Evolutionary conservation across 2,329 filamentous ascomycete species (phyloP).

Genomic region (Blastomyces percursus): DNA sequence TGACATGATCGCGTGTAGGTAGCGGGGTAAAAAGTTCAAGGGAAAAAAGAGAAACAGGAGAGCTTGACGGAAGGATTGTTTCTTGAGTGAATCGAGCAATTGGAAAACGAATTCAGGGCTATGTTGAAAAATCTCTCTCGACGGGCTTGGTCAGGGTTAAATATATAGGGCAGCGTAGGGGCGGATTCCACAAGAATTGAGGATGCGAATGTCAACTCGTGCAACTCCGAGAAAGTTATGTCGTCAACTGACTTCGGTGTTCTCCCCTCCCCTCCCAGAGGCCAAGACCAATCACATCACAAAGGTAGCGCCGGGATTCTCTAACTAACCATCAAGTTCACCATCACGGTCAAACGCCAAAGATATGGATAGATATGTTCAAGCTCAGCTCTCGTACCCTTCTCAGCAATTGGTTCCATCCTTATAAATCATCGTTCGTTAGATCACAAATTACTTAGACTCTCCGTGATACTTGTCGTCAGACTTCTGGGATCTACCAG

Average conservation of each 20-base stretch:
- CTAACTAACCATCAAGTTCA: background rate
- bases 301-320: background rate
- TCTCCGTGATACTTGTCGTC: background rate
- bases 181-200: background rate
- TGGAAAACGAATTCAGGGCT: background rate
- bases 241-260: background rate
- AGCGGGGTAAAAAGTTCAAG: background rate
- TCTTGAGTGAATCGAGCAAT: background rate
- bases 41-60: background rate
- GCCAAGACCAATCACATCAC: background rate
- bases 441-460: background rate
- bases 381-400: background rate
- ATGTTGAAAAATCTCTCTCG: background rate
- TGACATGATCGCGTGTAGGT: constrained; percentile 5
- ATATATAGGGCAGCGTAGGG: background rate
- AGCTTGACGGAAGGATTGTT: background rate
- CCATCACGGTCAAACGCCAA: background rate
- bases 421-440: background rate
- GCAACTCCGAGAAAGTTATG: background rate
- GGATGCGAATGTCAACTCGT: background rate
- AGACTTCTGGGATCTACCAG: background rate
- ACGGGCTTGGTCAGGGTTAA: background rate
- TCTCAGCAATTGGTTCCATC: background rate
- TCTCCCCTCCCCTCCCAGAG: no score
- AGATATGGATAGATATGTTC: background rate